Evolutionary conservation across 2,329 filamentous ascomycete species (phyloP), one percentile per base, ranked within the genome.

Genomic region (Rutstroemia sp.): DNA sequence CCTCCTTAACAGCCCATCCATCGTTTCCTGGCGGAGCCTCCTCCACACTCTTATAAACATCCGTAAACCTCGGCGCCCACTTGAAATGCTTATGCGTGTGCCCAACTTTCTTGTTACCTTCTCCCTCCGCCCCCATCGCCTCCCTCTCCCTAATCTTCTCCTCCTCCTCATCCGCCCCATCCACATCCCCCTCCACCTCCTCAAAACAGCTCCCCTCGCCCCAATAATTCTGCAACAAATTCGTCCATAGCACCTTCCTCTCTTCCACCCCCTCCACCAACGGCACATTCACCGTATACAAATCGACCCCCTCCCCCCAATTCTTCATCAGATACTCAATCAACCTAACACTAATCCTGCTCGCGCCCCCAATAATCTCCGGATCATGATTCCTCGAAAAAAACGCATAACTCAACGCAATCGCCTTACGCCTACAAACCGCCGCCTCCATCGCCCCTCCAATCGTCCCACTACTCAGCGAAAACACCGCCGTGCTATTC

Each of bases 251-350:
- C 4, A 92, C 83, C 73, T 88, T 90, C 54, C 80, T 78, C 17
- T 75, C 69, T 63, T 86, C 86, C 1, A 96, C 82, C 6, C 84
- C 86, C 58, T 88, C 85, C 14, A 94, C 79, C 10, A 97, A 76
- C 19, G 94, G 92, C 8, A 97, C 87, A 68, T 97, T 97, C 64
- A 97, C 84, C 48, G 81, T 88, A 71, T 96, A 97, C n/a, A 97
- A 73, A 68, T 95, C 89, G 5, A 89, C 84, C 58, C 78, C 79
- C 34, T 76, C 72, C 51, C 84, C 84, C 87, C 89, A 96, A 68
- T 91, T 87, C 49, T 79, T 77, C 64, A 80, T 84, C 6, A 99
- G 76, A 60, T 89, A 81, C 70, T 96, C 87, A 61, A 96, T 86
- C 23, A 97, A 78, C 61, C 79, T 80, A 23, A 94, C 85, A 23